Evolutionary conservation across 1,139 yeast species (phyloP), one percentile per base, ranked within the genome.

Genomic region (Saccharomyces hybrid): DNA sequence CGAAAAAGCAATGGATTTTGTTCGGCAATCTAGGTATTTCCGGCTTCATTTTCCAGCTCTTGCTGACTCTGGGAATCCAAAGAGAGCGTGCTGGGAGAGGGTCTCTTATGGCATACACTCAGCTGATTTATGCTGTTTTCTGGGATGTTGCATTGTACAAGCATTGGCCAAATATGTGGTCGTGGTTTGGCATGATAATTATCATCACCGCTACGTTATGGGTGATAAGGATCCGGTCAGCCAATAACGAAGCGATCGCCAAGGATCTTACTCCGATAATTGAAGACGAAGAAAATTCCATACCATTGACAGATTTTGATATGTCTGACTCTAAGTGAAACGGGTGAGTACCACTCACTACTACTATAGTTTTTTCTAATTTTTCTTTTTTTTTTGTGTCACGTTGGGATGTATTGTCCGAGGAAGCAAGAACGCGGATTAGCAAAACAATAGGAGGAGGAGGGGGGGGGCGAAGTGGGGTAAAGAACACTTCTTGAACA

Each of bases 51-150:
- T 86, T 86, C 83, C 97, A 90, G 69, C 83, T 83, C 63, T 74
- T 85, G 31, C 71, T 88, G 55, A 88, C 97, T 0, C 83, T 89
- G 2, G 97, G 96, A 0, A 79, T 90, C 53, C 96, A 88, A 69
- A 74, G 89, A 56, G 96, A 88, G 58, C 77, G 78, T 58, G 96
- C 97, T 0, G 83, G 90, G 1, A 78, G 88, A 56, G 90, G 91
- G 0, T 78, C 93, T 3, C 77, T 87, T 58, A 84, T 88, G 79
- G 74, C 81, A 4, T 90, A 90, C 69, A 78, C 89, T 2, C 88
- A 84, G 64, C 78, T 90, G 77, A 72, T 89, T 1, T 88, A 86
- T 72, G 93, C 96, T 0, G 73, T 88, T 12, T 60, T 86, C 41
- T 84, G 91, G 82, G 97, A 90, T 65, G 73, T 82, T 42, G 55